Conservation (phyloP, 768 basidiomycete genomes). For the Cystofilobasidium ferigula region DNA sequence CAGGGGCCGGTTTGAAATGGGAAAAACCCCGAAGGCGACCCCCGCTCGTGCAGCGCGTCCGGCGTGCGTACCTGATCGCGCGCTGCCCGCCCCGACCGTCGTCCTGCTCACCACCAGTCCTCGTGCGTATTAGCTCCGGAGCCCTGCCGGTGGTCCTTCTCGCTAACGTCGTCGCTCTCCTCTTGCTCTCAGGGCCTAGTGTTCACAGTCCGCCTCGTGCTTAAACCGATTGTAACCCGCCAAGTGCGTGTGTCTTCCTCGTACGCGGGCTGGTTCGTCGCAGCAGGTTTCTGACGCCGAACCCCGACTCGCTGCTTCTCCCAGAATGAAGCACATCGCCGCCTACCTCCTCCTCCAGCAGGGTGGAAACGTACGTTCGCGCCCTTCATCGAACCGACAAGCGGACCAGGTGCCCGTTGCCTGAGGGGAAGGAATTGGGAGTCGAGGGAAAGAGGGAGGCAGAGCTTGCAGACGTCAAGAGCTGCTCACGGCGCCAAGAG, state of each 20-base stretch:
- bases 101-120: neutral
- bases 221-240: conserved; percentile 19
- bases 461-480: no score
- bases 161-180: neutral
- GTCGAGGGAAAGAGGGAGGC: no score
- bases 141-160: neutral
- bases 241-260: conserved; percentile 18
- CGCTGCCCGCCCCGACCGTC: neutral
- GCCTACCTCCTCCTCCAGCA: conserved; percentile 93
- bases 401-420: neutral
- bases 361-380: conserved; percentile 71
- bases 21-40: no score
- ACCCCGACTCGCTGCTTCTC: conserved; percentile 5
- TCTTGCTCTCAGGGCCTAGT: conserved; percentile 8
- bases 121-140: neutral
- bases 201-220: conserved; percentile 6
- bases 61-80: no score
- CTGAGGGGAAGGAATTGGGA: no score
- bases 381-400: no score
- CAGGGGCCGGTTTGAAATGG: no score
- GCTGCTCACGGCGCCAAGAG: no score
- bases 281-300: conserved; percentile 31
- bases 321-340: conserved; percentile 51
- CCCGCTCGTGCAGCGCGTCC: no score
- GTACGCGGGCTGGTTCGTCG: no score